Evolutionary conservation across 805 yeast genomes (phyloP).

Genomic region (Isabelozyma pseudorhagii): DNA sequence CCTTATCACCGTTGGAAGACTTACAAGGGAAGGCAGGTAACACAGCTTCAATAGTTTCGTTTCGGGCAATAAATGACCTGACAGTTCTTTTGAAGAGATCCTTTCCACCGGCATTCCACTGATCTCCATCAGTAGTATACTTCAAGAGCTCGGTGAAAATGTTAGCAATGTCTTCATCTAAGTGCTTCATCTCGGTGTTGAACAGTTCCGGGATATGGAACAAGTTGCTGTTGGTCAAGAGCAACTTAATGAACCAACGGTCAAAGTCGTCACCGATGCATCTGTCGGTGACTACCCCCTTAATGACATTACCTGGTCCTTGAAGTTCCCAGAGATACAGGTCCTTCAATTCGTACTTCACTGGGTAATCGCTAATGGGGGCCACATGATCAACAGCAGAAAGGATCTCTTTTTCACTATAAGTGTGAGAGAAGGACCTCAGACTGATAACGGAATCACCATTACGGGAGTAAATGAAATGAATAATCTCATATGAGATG

Average conservation of each 20-base stretch:
- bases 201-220: constrained; percentile 2
- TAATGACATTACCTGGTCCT: background rate
- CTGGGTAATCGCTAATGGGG: too few relatives aligned
- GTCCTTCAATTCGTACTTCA: too few relatives aligned
- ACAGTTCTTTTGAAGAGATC: constrained; percentile 40
- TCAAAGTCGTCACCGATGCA: constrained; percentile 24
- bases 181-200: constrained; percentile 1
- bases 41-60: constrained; percentile 49
- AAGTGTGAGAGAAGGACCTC: too few relatives aligned
- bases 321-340: background rate
- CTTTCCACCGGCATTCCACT: constrained; percentile 49
- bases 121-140: constrained; percentile 44
- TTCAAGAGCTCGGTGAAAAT: constrained; percentile 46
- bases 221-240: constrained; percentile 16
- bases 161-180: constrained; percentile 23
- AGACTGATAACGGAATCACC: too few relatives aligned
- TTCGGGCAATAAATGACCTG: constrained; percentile 47
- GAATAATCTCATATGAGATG: constrained; percentile 25
- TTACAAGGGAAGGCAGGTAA: constrained; percentile 67
- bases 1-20: constrained; percentile 55
- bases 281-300: constrained; percentile 28
- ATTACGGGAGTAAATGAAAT: constrained; percentile 18
- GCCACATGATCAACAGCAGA: too few relatives aligned
- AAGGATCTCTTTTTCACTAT: too few relatives aligned
- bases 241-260: constrained; percentile 28